phyloP scores from a whole-genome alignment of 306 rosid species.

The Pterocarpus santalinus region DNA sequence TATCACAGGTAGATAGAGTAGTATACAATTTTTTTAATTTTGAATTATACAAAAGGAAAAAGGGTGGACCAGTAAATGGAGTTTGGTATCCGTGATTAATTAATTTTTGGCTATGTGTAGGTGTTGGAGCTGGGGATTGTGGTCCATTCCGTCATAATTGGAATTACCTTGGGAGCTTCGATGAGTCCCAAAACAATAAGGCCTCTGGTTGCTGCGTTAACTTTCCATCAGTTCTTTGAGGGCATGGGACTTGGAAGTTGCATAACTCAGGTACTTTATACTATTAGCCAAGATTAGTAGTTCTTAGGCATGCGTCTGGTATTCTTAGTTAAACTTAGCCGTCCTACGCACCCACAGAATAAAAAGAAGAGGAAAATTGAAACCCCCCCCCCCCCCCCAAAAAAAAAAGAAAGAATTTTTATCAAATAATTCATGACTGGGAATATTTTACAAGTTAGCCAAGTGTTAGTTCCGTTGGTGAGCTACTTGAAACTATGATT shows the following conservation, averaged over 20 bases:
- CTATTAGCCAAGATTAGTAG: too few relatives aligned
- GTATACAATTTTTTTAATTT: not conserved
- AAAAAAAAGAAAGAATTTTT: too few relatives aligned
- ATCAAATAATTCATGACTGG: too few relatives aligned
- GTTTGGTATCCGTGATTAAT: not conserved
- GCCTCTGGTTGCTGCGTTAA: conserved; percentile 74
- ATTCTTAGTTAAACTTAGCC: too few relatives aligned
- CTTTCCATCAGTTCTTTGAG: conserved; percentile 89
- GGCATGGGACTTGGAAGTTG: conserved; percentile 96
- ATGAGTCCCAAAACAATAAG: conserved; percentile 69
- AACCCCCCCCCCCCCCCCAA: too few relatives aligned
- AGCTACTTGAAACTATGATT: too few relatives aligned
- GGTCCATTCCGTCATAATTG: conserved; percentile 83
- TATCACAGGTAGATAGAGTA: conserved; percentile 62
- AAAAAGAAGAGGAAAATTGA: too few relatives aligned
- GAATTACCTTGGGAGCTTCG: conserved; percentile 83
- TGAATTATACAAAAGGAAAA: too few relatives aligned
- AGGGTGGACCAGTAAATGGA: not conserved
- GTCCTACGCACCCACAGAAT: too few relatives aligned
- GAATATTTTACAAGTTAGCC: too few relatives aligned
- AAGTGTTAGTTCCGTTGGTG: too few relatives aligned
- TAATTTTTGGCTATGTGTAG: conserved; percentile 27
- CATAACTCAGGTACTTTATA: conserved; percentile 68
- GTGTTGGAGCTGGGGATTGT: conserved; percentile 86
- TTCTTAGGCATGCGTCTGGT: too few relatives aligned